Percentiles rank a stretch among this genome's conserved stretches.
phyloP scores from a whole-genome alignment of 352 stramenopile genomes.

The Blastocystis sp. region DNA sequence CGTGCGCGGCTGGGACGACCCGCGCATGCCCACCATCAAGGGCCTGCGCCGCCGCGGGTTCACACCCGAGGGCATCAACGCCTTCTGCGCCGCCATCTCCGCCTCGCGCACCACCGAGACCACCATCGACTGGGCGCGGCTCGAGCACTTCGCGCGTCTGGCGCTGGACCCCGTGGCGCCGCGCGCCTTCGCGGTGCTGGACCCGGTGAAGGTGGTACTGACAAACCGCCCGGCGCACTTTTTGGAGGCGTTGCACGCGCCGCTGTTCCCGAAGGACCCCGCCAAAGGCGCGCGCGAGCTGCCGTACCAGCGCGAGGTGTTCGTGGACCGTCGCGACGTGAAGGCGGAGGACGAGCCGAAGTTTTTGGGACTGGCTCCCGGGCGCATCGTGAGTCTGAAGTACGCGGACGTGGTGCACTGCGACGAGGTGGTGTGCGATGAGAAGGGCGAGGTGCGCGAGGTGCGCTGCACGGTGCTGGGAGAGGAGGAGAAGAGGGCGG shows the following conservation, averaged over 20 bases:
- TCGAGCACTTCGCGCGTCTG: slow-evolving; percentile 78
- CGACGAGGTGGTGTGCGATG: no score
- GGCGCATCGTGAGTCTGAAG: slow-evolving; percentile 76
- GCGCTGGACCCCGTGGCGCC: slow-evolving; percentile 78
- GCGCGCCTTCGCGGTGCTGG: slow-evolving; percentile 79
- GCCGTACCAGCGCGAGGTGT: slow-evolving; percentile 49
- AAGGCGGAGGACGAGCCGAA: slow-evolving; percentile 72
- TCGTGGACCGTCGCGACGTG: slow-evolving; percentile 68
- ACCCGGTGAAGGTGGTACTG: slow-evolving; percentile 80
- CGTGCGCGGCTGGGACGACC: slow-evolving; percentile 71
- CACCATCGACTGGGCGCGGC: slow-evolving; percentile 75
- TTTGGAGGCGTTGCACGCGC: not conserved
- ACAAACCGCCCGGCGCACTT: slow-evolving; percentile 74
- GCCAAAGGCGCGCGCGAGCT: no score
- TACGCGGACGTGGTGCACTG: no score
- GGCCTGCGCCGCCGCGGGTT: no score
- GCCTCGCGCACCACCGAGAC: slow-evolving; percentile 82
- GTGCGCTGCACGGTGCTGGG: slow-evolving; percentile 69
- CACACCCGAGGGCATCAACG: no score
- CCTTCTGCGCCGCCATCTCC: slow-evolving; percentile 81
- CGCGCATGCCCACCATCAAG: no score
- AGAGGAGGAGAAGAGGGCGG: slow-evolving; percentile 75
- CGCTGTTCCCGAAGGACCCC: no score
- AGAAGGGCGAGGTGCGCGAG: no score
- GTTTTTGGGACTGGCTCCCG: slow-evolving; percentile 89